Evolutionary conservation across 148 eudicot genomes (phyloP), one percentile per base, ranked within the genome.

Genomic region (Tetragonia tetragonoides): DNA sequence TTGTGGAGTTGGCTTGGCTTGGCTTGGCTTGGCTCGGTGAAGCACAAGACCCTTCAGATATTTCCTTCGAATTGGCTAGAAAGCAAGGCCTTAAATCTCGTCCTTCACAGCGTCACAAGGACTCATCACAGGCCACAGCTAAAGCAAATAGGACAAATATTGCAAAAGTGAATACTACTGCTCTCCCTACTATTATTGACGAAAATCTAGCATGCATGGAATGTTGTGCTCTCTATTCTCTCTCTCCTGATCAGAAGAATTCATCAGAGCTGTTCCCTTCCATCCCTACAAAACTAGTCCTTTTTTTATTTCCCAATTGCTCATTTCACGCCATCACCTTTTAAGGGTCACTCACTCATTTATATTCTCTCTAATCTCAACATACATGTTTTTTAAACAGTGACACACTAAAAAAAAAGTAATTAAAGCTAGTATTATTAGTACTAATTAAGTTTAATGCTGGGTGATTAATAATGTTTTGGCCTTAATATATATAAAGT

Each of bases 211-310:
- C 67, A 66, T 66, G 67, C 67, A 66, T 66, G 69, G 39, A 66
- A 66, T 39, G 68, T 5, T 66, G 68, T 66, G 68, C 39, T 34
- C 39, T 34, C 34, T 66, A 14, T 28, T 28, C 70, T 69, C 53
- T 23, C 41, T 24, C 42, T 70, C 15, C 61, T 10, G 10, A 69
- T 69, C 41, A 70, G 57, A 24, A 51, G 40, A 21, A 70, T 70
- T 46, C 49, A 46, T 24, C 74, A 70, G 74, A 70, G n/a, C 12
- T 70, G 74, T 70, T 70, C 51, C 74, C 74, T 70, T 70, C 12
- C 60, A 14, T 70, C 74, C 61, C 41, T 47, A 70, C 74, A 70
- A 1, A 24, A n/a, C 34, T 47, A n/a, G 9, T 49, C 7, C n/a
- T 39, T 69, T 70, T 70, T 34, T 47, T 70, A 20, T 70, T 70